These are phyloP conservation scores for Fragilaria radians DNA, from an alignment of 108 stramenopile genomes.

Conservation along the genomic window DNA sequence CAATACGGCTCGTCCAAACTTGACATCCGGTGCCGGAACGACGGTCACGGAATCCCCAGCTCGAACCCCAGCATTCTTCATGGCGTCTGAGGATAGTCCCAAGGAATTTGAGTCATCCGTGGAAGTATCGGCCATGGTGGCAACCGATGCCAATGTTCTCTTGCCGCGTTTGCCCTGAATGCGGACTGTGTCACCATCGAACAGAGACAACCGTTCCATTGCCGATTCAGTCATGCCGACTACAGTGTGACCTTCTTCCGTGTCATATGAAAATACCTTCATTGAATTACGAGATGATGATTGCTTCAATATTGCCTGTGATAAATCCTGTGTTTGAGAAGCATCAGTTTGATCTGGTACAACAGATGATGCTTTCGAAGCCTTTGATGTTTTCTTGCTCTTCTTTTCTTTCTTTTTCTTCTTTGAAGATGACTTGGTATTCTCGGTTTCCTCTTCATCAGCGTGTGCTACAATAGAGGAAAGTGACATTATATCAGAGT, in stretches of 20 bases:
- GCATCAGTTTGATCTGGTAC: slow-evolving; percentile 1
- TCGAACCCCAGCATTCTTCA: slow-evolving; percentile 85
- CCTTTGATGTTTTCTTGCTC: no score
- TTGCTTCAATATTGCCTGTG: slow-evolving; percentile 55
- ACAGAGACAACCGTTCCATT: slow-evolving; percentile 72
- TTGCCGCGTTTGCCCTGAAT: slow-evolving; percentile 83
- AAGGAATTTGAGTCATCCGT: slow-evolving; percentile 60
- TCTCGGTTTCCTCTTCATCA: slow-evolving; percentile 7
- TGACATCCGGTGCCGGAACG: slow-evolving; percentile 72
- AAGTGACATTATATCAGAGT: background rate
- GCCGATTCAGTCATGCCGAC: slow-evolving; percentile 68
- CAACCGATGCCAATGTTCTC: slow-evolving; percentile 74
- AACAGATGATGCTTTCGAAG: no score
- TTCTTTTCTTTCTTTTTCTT: slow-evolving; percentile 22
- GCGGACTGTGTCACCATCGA: slow-evolving; percentile 81
- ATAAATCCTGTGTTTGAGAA: slow-evolving; percentile 51
- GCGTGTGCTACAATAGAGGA: background rate
- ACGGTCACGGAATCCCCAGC: slow-evolving; percentile 74
- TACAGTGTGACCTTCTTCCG: slow-evolving; percentile 73
- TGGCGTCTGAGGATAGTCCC: slow-evolving; percentile 72
- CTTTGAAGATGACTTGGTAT: slow-evolving; percentile 6
- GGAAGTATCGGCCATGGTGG: slow-evolving; percentile 44
- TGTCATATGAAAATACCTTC: slow-evolving; percentile 57
- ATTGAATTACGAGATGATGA: slow-evolving; percentile 47
- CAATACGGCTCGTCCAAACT: slow-evolving; percentile 80